A percentile compares a stretch with the other conserved stretches of the same genome.
These are phyloP conservation scores for Aspergillus costaricaensis DNA, from an alignment of 2,329 filamentous ascomycete genomes.

Conservation along the genomic window DNA sequence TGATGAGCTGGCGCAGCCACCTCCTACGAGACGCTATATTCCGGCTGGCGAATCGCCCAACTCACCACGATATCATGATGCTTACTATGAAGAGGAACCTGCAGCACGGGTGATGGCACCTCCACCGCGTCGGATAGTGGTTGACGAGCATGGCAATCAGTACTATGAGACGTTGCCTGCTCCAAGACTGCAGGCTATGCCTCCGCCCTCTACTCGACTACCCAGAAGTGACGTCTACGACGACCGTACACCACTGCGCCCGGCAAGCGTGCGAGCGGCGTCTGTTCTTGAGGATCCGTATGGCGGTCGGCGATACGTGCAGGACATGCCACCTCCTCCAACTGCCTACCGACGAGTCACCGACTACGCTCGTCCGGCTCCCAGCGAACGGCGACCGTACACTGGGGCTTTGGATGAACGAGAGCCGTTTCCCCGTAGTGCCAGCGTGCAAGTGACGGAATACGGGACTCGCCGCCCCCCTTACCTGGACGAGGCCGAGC, in stretches of 20 bases:
- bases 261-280: conserved; percentile 40
- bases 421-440: conserved; percentile 38
- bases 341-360: conserved; percentile 43
- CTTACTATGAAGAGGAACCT: conserved; percentile 47
- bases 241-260: conserved; percentile 33
- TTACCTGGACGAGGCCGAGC: conserved; percentile 66
- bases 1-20: conserved; percentile 35
- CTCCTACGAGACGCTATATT: conserved; percentile 37
- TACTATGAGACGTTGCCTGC: conserved; percentile 63
- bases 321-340: conserved; percentile 49
- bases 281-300: conserved; percentile 48
- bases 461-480: conserved; percentile 40
- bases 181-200: conserved; percentile 37
- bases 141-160: conserved; percentile 81
- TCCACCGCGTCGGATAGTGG: conserved; percentile 67
- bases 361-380: conserved; percentile 37
- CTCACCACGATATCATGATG: conserved; percentile 40
- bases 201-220: conserved; percentile 35
- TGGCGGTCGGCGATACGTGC: conserved; percentile 42
- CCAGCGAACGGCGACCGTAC: conserved; percentile 36
- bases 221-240: conserved; percentile 38
- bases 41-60: conserved; percentile 40
- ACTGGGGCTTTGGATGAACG: conserved; percentile 36
- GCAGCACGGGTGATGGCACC: conserved; percentile 53
- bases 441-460: conserved; percentile 46